phyloP scores from a whole-genome alignment of 306 rosid genomes.

The Vicia sativa region DNA sequence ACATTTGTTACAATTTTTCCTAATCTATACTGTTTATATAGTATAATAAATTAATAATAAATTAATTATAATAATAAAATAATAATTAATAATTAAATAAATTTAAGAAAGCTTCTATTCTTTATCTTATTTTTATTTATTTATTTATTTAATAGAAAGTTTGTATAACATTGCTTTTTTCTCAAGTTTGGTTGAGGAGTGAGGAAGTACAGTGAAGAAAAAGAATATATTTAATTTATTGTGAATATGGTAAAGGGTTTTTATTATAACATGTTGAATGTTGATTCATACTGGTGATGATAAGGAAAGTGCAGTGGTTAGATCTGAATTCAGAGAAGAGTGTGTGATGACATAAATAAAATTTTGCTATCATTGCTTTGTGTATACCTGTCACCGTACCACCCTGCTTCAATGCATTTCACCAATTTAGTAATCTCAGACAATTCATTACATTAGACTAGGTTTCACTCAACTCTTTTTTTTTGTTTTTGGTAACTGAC shows the following conservation, averaged over 20 bases:
- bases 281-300: neutral
- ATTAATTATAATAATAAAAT: constrained; percentile 12
- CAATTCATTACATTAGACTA: neutral
- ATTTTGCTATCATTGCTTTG: constrained; percentile 12
- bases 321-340: constrained; percentile 40
- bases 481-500: constrained; percentile 25
- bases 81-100: constrained; percentile 15
- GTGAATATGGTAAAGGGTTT: constrained; percentile 12
- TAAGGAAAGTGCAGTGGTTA: constrained; percentile 37
- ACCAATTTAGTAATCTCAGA: constrained; percentile 27
- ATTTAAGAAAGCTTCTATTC: constrained; percentile 30
- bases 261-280: constrained; percentile 9
- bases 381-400: constrained; percentile 9
- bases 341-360: constrained; percentile 4
- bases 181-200: constrained; percentile 24
- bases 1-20: neutral
- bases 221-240: neutral
- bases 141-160: neutral
- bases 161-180: constrained; percentile 20
- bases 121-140: constrained; percentile 4
- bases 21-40: constrained; percentile 9
- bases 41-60: constrained; percentile 6
- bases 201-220: constrained; percentile 31
- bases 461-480: constrained; percentile 25
- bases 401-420: constrained; percentile 27